Percentiles rank a stretch among this genome's conserved stretches.
These are phyloP conservation scores for Wickerhamomyces sp. DNA, from an alignment of 1,139 yeast genomes.

Conservation along the genomic window DNA sequence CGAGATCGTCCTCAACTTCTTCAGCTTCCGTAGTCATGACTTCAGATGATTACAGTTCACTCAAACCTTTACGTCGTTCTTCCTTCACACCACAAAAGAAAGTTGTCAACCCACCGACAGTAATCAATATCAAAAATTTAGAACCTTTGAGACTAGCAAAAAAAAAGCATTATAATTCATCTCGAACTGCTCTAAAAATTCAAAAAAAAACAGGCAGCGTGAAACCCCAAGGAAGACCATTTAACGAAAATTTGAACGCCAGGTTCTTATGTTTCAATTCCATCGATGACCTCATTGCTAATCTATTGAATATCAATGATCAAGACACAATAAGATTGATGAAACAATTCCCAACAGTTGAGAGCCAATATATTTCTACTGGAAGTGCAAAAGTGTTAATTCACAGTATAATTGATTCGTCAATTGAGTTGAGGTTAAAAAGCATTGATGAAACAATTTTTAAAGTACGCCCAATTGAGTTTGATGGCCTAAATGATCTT, in stretches of 20 bases:
- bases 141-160: slow-evolving; percentile 24
- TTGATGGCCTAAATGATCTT: slow-evolving; percentile 12
- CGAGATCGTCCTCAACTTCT: not conserved
- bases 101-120: slow-evolving; percentile 15
- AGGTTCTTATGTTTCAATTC: slow-evolving; percentile 26
- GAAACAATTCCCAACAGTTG: slow-evolving; percentile 1
- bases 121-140: slow-evolving; percentile 16
- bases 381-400: too few species aligned
- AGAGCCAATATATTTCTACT: too few species aligned
- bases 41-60: not conserved
- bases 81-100: not conserved
- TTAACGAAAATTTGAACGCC: slow-evolving; percentile 30
- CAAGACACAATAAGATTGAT: slow-evolving; percentile 10
- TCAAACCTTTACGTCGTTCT: not conserved
- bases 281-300: slow-evolving; percentile 19
- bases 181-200: slow-evolving; percentile 9
- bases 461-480: slow-evolving; percentile 15
- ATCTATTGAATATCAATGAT: slow-evolving; percentile 13
- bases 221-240: slow-evolving; percentile 37
- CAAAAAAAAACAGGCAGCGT: slow-evolving; percentile 14
- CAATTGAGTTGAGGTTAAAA: slow-evolving; percentile 7
- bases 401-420: slow-evolving; percentile 1
- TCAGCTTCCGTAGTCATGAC: not conserved
- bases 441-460: slow-evolving; percentile 4
- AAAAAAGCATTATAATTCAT: slow-evolving; percentile 23